These are phyloP conservation scores for Ascochyta clinopodiicola DNA, from an alignment of 2,329 filamentous ascomycete species.

Conservation along the genomic window DNA sequence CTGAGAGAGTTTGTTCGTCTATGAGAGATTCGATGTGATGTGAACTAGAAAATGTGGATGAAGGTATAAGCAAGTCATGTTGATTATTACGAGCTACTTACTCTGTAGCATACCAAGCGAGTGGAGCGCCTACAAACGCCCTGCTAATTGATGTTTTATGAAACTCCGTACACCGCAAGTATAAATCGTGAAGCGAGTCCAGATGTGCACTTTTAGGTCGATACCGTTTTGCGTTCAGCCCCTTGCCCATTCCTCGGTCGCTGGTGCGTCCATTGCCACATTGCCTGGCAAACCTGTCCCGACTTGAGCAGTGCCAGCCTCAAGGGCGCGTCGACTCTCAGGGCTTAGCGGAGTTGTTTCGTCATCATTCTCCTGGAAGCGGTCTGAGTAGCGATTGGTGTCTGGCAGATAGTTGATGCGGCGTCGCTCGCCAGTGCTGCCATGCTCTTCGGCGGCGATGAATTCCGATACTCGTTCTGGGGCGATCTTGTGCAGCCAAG, in stretches of 20 bases:
- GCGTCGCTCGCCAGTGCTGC: constrained; percentile 25
- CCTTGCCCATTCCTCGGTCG: constrained; percentile 36
- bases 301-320: constrained; percentile 26
- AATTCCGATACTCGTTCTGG: constrained; percentile 43
- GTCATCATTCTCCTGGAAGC: constrained; percentile 34
- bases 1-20: too few relatives aligned
- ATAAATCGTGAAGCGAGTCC: not conserved
- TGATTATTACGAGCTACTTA: too few relatives aligned
- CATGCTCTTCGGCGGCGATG: constrained; percentile 39
- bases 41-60: too few relatives aligned
- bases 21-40: too few relatives aligned
- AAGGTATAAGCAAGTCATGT: too few relatives aligned
- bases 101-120: too few relatives aligned
- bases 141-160: not conserved
- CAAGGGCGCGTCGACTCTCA: constrained; percentile 26
- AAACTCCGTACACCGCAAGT: not conserved
- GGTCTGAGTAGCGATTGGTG: constrained; percentile 39
- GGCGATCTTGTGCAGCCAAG: constrained; percentile 40
- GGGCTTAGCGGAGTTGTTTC: constrained; percentile 7
- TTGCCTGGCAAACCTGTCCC: constrained; percentile 27
- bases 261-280: constrained; percentile 23
- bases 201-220: not conserved
- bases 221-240: not conserved
- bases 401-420: constrained; percentile 42
- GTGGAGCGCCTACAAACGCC: not conserved